Percentiles rank a stretch among this genome's conserved stretches.
Conservation (phyloP, 1,284 basidiomycete genomes). For the Phellopilus nigrolimitatus region DNA sequence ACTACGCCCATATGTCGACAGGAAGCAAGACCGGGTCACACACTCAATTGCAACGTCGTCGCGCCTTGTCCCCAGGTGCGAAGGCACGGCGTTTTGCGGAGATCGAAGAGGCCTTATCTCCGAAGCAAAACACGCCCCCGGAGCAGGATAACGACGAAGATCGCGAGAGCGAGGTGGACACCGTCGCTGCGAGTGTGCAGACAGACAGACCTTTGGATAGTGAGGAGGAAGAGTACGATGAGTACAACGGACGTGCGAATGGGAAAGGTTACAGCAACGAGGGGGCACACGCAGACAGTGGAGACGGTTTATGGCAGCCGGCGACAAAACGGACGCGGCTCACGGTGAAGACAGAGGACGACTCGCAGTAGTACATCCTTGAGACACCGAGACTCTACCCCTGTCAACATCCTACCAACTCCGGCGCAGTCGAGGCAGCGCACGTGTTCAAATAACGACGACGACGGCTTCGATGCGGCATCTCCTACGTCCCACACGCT, state of each 20-base stretch:
- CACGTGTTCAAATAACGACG: neutral
- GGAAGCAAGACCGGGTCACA: neutral
- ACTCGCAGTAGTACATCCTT: neutral
- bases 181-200: neutral
- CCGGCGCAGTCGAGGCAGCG: neutral
- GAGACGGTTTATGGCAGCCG: neutral
- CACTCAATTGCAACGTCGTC: neutral
- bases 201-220: neutral
- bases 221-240: neutral
- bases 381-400: neutral
- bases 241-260: neutral
- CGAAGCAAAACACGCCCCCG: neutral
- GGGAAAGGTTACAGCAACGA: neutral
- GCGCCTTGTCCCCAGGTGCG: neutral
- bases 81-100: neutral
- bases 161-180: no score
- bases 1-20: slow-evolving; percentile 3
- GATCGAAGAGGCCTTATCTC: neutral
- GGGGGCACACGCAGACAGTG: neutral
- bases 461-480: neutral
- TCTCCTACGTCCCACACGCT: slow-evolving; percentile 8
- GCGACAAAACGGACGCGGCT: slow-evolving; percentile 4
- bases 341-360: slow-evolving; percentile 6
- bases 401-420: neutral
- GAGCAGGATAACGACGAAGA: no score